These are phyloP conservation scores for Asterella californica DNA, from an alignment of 225 moss, liverwort and hornwort genomes.

Conservation along the genomic window DNA sequence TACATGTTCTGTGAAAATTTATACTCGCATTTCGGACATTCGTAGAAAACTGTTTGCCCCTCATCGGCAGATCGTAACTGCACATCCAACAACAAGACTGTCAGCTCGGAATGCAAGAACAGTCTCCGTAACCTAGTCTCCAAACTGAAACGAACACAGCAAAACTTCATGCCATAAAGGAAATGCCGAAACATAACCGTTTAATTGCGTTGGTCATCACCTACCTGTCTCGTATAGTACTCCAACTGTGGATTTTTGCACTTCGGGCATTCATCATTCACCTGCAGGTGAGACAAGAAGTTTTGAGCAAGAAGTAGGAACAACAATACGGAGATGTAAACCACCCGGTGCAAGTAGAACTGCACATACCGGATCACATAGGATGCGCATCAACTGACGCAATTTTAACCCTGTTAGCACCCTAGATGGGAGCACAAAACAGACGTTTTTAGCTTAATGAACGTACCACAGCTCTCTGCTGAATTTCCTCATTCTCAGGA, in stretches of 20 bases:
- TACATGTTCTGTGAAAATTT: constrained; percentile 98
- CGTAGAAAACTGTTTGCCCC: constrained; percentile 96
- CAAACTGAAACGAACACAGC: background rate
- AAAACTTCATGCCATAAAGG: background rate
- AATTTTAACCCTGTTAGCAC: background rate
- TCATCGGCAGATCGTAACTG: constrained; percentile 97
- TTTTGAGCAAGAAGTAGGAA: background rate
- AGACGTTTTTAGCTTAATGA: background rate
- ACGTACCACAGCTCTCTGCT: constrained; percentile 93
- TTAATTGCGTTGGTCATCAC: constrained; percentile 24
- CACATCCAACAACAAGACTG: constrained; percentile 11
- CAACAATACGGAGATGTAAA: background rate
- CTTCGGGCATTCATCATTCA: constrained; percentile 95
- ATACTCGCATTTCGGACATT: constrained; percentile 87
- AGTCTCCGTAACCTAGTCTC: background rate
- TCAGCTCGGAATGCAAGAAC: background rate
- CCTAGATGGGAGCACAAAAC: background rate
- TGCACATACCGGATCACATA: background rate
- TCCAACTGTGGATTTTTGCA: constrained; percentile 80
- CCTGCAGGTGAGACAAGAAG: constrained; percentile 38
- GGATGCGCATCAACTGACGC: background rate
- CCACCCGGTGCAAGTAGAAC: background rate
- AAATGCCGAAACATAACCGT: background rate
- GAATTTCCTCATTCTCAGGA: constrained; percentile 62
- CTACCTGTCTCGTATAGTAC: constrained; percentile 97